A percentile compares a stretch with the other conserved stretches of the same genome.
Evolutionary conservation across 225 moss, liverwort and hornwort genomes (phyloP).

Genomic region (Rhytidiadelphus loreus): DNA sequence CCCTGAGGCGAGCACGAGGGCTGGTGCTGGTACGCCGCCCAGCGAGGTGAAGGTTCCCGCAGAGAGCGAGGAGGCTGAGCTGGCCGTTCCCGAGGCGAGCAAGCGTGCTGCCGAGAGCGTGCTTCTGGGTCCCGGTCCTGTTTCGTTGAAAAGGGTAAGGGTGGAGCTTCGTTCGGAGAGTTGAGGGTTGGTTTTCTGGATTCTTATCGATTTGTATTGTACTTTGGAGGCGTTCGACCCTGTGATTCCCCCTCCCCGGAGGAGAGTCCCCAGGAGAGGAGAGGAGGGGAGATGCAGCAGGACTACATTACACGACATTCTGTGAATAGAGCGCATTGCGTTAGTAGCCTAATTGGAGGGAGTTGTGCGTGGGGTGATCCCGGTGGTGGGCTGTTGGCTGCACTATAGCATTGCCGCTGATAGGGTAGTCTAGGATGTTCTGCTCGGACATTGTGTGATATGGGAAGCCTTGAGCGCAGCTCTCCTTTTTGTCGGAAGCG

Average conservation of each 20-base stretch:
- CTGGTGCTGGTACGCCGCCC: neutral
- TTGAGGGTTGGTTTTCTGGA: neutral
- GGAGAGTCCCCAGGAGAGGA: neutral
- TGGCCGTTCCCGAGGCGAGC: neutral
- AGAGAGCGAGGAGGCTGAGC: conserved; percentile 19
- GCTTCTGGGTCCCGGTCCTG: conserved; percentile 13
- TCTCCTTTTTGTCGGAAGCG: neutral
- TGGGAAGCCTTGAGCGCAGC: neutral
- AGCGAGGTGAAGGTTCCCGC: conserved; percentile 16
- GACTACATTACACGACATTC: neutral
- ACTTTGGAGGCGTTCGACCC: conserved; percentile 9
- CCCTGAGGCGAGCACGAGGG: conserved; percentile 21
- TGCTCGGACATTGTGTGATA: conserved; percentile 25
- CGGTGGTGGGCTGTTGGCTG: neutral
- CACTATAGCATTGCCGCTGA: neutral
- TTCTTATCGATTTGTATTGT: neutral
- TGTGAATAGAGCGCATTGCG: conserved; percentile 20
- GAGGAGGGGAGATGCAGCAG: neutral
- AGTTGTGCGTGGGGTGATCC: neutral
- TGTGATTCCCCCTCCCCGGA: neutral
- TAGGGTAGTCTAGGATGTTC: neutral
- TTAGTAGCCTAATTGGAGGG: neutral
- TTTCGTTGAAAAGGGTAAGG: conserved; percentile 31
- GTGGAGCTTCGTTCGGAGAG: conserved; percentile 36
- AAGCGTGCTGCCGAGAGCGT: conserved; percentile 7